Evolutionary conservation across 495 filamentous ascomycete genomes (phyloP).

Genomic region (Neurospora sp.): DNA sequence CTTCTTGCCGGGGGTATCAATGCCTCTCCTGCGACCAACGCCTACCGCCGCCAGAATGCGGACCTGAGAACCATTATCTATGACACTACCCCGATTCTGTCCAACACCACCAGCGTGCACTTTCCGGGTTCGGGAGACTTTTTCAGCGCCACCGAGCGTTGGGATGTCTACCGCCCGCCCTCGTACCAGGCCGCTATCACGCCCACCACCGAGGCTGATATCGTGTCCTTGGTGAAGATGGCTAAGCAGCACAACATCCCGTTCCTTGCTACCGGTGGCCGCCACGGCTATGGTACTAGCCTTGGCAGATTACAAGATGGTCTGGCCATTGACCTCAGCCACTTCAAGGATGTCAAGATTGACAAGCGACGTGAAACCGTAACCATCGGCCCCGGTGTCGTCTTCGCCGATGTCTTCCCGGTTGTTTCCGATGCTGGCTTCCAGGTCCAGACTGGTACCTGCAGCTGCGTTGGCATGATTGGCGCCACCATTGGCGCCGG

Average conservation of each 20-base stretch:
- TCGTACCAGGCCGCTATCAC: background rate
- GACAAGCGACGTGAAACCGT: conserved; percentile 1
- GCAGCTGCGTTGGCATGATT: conserved; percentile 25
- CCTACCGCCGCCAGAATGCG: background rate
- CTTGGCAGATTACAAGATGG: conserved; percentile 11
- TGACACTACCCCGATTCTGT: background rate
- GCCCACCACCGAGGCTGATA: background rate
- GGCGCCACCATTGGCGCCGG: conserved; percentile 34
- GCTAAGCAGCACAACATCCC: conserved; percentile 1
- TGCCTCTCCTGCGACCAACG: background rate
- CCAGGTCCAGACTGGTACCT: conserved; percentile 3
- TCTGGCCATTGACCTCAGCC: conserved; percentile 21
- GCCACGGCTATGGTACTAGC: conserved; percentile 3
- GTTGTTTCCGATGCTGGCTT: background rate
- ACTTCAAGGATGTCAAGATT: conserved; percentile 21
- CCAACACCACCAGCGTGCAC: background rate
- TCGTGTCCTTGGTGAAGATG: background rate
- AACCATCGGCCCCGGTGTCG: background rate
- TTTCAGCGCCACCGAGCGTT: background rate
- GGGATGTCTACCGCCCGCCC: background rate
- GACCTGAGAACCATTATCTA: background rate
- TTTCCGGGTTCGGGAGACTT: background rate
- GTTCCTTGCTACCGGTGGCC: conserved; percentile 10
- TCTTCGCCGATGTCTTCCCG: background rate
- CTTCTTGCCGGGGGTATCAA: background rate